These are phyloP conservation scores for Avicennia marina DNA, from an alignment of 257 asterid species.

Conservation along the genomic window DNA sequence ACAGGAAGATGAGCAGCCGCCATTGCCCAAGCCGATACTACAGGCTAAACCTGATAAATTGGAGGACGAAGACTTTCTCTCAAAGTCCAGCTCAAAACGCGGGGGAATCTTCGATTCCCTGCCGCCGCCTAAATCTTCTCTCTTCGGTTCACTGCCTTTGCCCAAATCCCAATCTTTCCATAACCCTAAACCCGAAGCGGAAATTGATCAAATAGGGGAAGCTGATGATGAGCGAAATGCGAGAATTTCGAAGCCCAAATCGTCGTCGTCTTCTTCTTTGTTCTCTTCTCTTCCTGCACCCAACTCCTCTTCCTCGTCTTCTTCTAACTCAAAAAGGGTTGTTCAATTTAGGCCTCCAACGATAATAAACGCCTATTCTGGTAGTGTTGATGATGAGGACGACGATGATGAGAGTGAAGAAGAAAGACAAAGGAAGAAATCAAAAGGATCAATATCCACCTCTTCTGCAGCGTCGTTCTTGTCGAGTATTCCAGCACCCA, in stretches of 20 bases:
- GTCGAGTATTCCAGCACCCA: slow-evolving; percentile 80
- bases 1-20: slow-evolving; percentile 17
- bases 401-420: slow-evolving; percentile 50
- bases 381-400: slow-evolving; percentile 37
- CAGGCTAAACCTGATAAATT: slow-evolving; percentile 8
- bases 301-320: slow-evolving; percentile 37
- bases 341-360: slow-evolving; percentile 76
- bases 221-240: slow-evolving; percentile 10
- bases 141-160: slow-evolving; percentile 56
- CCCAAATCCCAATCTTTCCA: slow-evolving; percentile 42
- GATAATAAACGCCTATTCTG: slow-evolving; percentile 23
- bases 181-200: slow-evolving; percentile 25
- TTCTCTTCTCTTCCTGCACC: slow-evolving; percentile 64
- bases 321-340: slow-evolving; percentile 46
- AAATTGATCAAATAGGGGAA: slow-evolving; percentile 4
- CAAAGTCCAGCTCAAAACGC: slow-evolving; percentile 21
- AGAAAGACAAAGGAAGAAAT: slow-evolving; percentile 40
- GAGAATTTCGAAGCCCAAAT: slow-evolving; percentile 27
- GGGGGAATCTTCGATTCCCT: slow-evolving; percentile 28
- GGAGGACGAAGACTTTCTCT: slow-evolving; percentile 5
- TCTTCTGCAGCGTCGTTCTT: slow-evolving; percentile 44
- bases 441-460: slow-evolving; percentile 33
- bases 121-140: slow-evolving; percentile 37
- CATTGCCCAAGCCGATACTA: background rate
- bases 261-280: slow-evolving; percentile 31